A percentile compares a stretch with the other conserved stretches of the same genome.
Conservation (phyloP, 2,329 filamentous ascomycete species). For the Nannizziopsis arthrosporioides region DNA sequence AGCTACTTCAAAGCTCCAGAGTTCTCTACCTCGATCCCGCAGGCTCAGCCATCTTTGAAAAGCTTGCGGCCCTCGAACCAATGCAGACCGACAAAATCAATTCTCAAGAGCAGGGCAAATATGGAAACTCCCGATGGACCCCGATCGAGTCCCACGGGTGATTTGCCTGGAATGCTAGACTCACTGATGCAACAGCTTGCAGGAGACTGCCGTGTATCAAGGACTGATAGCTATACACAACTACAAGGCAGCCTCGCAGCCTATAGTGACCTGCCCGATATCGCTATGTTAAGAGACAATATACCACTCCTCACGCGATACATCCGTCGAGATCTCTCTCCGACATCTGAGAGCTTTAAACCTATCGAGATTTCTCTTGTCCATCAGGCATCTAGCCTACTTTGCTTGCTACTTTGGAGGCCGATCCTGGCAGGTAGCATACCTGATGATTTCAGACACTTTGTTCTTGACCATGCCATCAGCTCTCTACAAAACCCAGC, state of each 20-base stretch:
- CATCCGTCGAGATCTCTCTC: constrained; percentile 67
- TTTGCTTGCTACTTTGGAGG: constrained; percentile 65
- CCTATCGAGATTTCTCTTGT: constrained; percentile 56
- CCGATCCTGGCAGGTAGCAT: constrained; percentile 58
- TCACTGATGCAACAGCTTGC: constrained; percentile 73
- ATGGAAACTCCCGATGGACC: constrained; percentile 35
- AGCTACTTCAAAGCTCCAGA: constrained; percentile 42
- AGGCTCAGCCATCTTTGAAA: constrained; percentile 35
- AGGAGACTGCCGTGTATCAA: constrained; percentile 57
- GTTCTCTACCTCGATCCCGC: constrained; percentile 21
- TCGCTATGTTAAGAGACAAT: constrained; percentile 60
- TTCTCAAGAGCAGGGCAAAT: constrained; percentile 58
- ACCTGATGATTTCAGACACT: constrained; percentile 65
- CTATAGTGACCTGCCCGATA: constrained; percentile 70
- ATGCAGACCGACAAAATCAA: constrained; percentile 54
- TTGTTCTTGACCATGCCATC: constrained; percentile 71
- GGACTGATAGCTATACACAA: constrained; percentile 76
- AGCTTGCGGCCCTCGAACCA: constrained; percentile 41
- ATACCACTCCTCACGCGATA: constrained; percentile 68
- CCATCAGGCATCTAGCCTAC: constrained; percentile 65
- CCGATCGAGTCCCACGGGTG: constrained; percentile 41
- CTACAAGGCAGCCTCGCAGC: constrained; percentile 64
- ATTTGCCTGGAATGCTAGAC: constrained; percentile 69
- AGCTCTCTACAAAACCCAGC: constrained; percentile 56
- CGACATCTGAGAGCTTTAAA: constrained; percentile 45